Evolutionary conservation across 2,329 filamentous ascomycete species (phyloP), one percentile per base, ranked within the genome.

Genomic region (Fusarium pilosicola): DNA sequence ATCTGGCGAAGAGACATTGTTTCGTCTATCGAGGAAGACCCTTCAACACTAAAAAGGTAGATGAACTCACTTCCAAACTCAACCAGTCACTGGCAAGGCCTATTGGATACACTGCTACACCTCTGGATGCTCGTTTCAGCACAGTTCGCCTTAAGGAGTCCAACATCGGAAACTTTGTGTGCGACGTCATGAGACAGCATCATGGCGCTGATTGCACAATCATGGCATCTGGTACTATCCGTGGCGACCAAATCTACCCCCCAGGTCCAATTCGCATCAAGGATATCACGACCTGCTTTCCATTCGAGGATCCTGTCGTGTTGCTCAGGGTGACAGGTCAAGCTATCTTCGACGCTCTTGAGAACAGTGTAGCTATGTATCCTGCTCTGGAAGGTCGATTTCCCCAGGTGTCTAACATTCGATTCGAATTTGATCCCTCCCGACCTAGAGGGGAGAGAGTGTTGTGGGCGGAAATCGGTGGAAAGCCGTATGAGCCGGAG

Each of bases 151-250:
- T 89, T 26, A 86, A 85, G 51, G 95, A 97, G 82, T 94, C 92
- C 62, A 98, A 97, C 78, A 84, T 97, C 20, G 94, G 93, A 3
- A 97, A 97, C 82, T 97, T 97, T 80, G 92, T 97, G 7, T 96
- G 93, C 82, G 95, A 98, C 79, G 88, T 98, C 30, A 97, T 97
- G 94, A 89, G 94, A 13, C 90, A 90, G 70, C 92, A 97, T 79
- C 94, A 97, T 80, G 84, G 87, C 10, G 91, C 93, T 0, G 95
- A 97, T 76, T 97, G 94, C 79, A 89, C 91, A 36, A 86, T 97
- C 71, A 96, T 97, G 91, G 94, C 93, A 0, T 88, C 93, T 0
- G 95, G 95, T 0, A 97, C 95, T 0, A 94, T 97, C 60, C 89
- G 95, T 20, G 95, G 94, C 3, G 95, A 97, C 78, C 94, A 96